These are phyloP conservation scores for Candida tibetensis DNA, from an alignment of 805 yeast genomes.

Conservation along the genomic window DNA sequence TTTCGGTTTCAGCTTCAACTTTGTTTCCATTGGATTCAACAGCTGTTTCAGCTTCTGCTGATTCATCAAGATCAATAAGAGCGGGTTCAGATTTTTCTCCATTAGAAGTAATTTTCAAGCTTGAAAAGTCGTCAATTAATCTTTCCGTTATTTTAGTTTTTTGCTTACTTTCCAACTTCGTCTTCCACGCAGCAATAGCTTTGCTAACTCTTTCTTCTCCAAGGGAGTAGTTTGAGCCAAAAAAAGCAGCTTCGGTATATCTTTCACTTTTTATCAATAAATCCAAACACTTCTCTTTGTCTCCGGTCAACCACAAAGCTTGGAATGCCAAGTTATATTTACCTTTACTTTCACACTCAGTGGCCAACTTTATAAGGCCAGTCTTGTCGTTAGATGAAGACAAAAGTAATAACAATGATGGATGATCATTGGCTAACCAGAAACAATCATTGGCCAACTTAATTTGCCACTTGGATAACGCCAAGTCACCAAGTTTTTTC, in stretches of 20 bases:
- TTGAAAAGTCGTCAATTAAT: conserved; percentile 43
- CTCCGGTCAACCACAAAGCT: conserved; percentile 84
- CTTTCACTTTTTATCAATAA: conserved; percentile 68
- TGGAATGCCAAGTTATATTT: conserved; percentile 89
- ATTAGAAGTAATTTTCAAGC: conserved; percentile 14
- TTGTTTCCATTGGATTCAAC: background rate
- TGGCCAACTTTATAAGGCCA: conserved; percentile 62
- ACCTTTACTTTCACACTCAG: conserved; percentile 66
- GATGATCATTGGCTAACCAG: conserved; percentile 73
- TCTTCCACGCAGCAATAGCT: conserved; percentile 67
- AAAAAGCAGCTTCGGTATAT: conserved; percentile 79
- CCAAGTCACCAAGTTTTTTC: conserved; percentile 88
- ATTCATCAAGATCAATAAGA: conserved; percentile 14
- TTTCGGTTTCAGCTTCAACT: conserved; percentile 3
- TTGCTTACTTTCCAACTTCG: conserved; percentile 47
- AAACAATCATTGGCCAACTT: conserved; percentile 78
- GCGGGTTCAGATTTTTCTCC: conserved; percentile 13
- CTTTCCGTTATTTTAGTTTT: conserved; percentile 61
- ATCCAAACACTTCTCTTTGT: conserved; percentile 58
- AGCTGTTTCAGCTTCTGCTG: conserved; percentile 3
- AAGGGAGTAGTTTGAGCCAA: conserved; percentile 67
- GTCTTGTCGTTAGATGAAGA: conserved; percentile 72
- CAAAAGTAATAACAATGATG: conserved; percentile 76
- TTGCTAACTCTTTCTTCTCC: conserved; percentile 39
- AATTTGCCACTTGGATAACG: conserved; percentile 75